Base-by-base conservation (phyloP, 257 asterid species). In the Primulina eburnea region DNA sequence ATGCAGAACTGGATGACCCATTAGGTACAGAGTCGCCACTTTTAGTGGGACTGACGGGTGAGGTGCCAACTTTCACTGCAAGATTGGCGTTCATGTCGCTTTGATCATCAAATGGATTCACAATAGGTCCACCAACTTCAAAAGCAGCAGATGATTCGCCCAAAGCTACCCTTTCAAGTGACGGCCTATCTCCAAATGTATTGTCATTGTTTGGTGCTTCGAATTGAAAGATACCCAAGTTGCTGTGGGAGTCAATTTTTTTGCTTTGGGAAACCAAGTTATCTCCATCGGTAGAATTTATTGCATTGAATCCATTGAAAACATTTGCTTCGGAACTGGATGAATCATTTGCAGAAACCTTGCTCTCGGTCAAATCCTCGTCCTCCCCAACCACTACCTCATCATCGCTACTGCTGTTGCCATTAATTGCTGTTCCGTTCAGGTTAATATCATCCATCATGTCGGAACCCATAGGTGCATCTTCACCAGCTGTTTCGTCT, bases 101-200 rank as follows among this genome's bases (percentile, higher is more conserved):
- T 26, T 70, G 80, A 70, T 89, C 95, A 18, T 75, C 85, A 67
- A 91, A 91, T 7, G 98, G 97, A 73, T 94, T 91, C 57, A 80
- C 66, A 28, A 83, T 82, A 1, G 99, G 81, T 40, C 91, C 87
- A 60, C 87, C 84, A 32, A 73, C 86, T 70, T 78, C 88, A 75
- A 85, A 71, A 71, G 88, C 87, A 10, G 96, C 1, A 24, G 26
- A 65, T 43, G 89, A 75, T 60, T 85, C 92, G 0, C 92, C 95
- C 97, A 97, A 89, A 62, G 92, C 97, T 50, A 84, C 96, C 97
- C 96, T 90, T 77, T 93, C 95, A 16, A 97, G 99, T 37, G 89
- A 83, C 7, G 92, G 87, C 76, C 95, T 75, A 71, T 91, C 97
- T 43, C 82, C 96, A 78, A 85, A 85, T 55, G 83, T 92, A 65